Evolutionary conservation across 2,329 filamentous ascomycete species (phyloP).

Genomic region (Fusarium avenaceum): DNA sequence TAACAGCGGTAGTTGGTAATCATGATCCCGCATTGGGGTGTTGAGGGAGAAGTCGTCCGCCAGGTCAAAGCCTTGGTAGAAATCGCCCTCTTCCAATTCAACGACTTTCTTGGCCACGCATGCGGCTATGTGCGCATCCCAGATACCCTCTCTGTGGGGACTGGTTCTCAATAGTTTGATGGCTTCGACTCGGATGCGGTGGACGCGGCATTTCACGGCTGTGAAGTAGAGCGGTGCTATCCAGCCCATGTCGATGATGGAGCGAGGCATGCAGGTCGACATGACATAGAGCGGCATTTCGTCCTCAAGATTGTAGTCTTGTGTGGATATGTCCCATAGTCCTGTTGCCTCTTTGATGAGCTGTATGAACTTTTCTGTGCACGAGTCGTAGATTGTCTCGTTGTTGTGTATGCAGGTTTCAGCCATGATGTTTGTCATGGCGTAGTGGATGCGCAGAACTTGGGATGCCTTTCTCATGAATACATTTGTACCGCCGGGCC

Average conservation of each 20-base stretch:
- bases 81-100: slow-evolving; percentile 54
- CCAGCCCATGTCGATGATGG: slow-evolving; percentile 60
- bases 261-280: slow-evolving; percentile 50
- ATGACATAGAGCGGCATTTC: slow-evolving; percentile 25
- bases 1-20: slow-evolving; percentile 31
- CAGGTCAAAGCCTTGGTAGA: slow-evolving; percentile 30
- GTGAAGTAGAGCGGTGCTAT: slow-evolving; percentile 61
- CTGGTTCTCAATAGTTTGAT: slow-evolving; percentile 50
- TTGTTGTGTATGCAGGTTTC: slow-evolving; percentile 52
- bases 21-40: slow-evolving; percentile 7
- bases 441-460: slow-evolving; percentile 57
- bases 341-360: slow-evolving; percentile 49
- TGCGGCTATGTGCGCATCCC: slow-evolving; percentile 54
- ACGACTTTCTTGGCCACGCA: slow-evolving; percentile 55
- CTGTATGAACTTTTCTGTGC: slow-evolving; percentile 51
- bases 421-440: slow-evolving; percentile 60
- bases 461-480: slow-evolving; percentile 40
- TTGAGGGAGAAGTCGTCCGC: slow-evolving; percentile 31
- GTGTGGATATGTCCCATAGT: slow-evolving; percentile 24
- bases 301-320: slow-evolving; percentile 15
- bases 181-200: slow-evolving; percentile 57
- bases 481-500: slow-evolving; percentile 30
- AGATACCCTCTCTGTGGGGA: slow-evolving; percentile 58
- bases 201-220: slow-evolving; percentile 62
- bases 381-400: slow-evolving; percentile 56